Base-by-base conservation (phyloP, 2,329 filamentous ascomycete genomes). In the Colletotrichum sp. region DNA sequence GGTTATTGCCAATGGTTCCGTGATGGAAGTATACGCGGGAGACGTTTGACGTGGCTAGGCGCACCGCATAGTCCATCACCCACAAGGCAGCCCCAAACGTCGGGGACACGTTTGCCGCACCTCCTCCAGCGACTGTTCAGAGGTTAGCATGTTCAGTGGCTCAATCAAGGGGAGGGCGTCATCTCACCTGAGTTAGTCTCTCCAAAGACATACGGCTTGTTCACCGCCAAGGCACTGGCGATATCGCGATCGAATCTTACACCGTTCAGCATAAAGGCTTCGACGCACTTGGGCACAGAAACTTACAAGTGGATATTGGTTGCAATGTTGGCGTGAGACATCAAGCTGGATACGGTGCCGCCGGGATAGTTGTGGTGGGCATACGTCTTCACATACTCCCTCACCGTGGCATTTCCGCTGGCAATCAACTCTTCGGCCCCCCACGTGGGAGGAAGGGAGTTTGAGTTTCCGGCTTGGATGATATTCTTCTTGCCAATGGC, bases 281-380 rank as follows among this genome's bases (percentile, higher is more conserved):
- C 59, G 10, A 63, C n/a, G 10, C 59, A 36, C 3, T 30, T 26
- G n/a, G 16, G 3, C 2, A 15, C 9, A 30, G 6, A 62, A 21
- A 66, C 64, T 55, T 62, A 62, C 39, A 65, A 24, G 15, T 71
- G 67, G 24, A 74, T n/a, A 64, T 89, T 85, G 8, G 77, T 83
- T 0, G 82, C 82, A 57, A 88, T 88, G 6, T 80, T 80, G 8
- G 80, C 81, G 68, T 90, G 88, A 68, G 84, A 86, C 86, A 90
- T 89, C 5, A 89, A 81, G 5, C 82, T 83, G 2, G 82, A 79
- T 6, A 89, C 79, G 30, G 82, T 83, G 6, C 86, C 86, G 1
- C 86, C 87, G 3, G 88, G 88, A 74, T 90, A 89, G 78, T 89
- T 89, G 82, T 89, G 88, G 60, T 87, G 86, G 52, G 84, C 85